Percentiles rank a stretch among this genome's conserved stretches.
Conservation (phyloP, 2,329 filamentous ascomycete species). For the Fusarium subtropicale region DNA sequence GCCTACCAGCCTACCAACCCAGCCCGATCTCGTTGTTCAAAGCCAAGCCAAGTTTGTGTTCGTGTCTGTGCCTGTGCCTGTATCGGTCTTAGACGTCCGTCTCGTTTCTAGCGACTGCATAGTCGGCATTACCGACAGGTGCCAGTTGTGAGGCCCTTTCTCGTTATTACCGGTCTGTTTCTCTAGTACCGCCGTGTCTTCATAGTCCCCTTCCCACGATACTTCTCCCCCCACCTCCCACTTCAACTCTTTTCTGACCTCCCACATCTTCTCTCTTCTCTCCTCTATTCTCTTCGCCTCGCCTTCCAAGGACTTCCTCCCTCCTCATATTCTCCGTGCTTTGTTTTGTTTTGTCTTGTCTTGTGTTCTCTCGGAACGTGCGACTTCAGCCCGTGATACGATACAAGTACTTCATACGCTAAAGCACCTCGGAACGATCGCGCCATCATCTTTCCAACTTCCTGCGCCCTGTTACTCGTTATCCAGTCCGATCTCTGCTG, state of each 20-base stretch:
- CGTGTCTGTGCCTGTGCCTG: constrained; percentile 23
- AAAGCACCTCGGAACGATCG: constrained; percentile 27
- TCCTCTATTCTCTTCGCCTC: constrained; percentile 29
- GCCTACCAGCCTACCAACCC: constrained; percentile 8
- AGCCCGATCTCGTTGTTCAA: constrained; percentile 36
- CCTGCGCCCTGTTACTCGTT: constrained; percentile 32
- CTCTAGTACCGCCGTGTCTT: not conserved
- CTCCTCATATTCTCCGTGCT: constrained; percentile 23
- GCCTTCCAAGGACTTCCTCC: constrained; percentile 21
- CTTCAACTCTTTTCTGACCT: constrained; percentile 28
- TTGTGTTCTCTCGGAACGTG: constrained; percentile 32
- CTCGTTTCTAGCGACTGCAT: constrained; percentile 11
- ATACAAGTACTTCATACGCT: constrained; percentile 26
- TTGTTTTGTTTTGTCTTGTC: constrained; percentile 11
- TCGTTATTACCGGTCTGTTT: constrained; percentile 22
- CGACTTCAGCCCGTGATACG: constrained; percentile 39
- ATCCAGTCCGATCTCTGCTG: constrained; percentile 35
- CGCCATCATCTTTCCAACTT: constrained; percentile 33
- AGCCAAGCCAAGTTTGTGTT: constrained; percentile 17
- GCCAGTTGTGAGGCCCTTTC: constrained; percentile 40
- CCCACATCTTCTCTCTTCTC: constrained; percentile 28
- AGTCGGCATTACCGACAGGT: constrained; percentile 39
- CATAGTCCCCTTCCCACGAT: constrained; percentile 23
- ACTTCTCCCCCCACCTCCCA: constrained; percentile 36
- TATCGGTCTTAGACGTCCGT: not conserved